Conservation (phyloP, 176 grass and related monocot species). For the Secale cereale region DNA sequence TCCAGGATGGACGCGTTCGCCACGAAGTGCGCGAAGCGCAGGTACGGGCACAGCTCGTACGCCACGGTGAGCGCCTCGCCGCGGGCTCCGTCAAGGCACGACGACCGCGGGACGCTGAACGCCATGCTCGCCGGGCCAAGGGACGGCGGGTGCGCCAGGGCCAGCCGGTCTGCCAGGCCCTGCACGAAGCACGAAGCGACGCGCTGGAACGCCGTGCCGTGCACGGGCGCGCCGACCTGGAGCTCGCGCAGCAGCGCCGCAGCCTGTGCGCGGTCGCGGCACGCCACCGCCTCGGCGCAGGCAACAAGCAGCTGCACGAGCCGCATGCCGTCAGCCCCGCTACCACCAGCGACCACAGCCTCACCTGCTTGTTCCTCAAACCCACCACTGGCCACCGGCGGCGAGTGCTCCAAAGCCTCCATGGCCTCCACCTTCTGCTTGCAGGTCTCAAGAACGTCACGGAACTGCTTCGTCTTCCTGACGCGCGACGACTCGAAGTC, state of each 20-base stretch:
- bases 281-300: conserved; percentile 75
- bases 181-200: conserved; percentile 71
- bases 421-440: conserved; percentile 64
- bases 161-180: conserved; percentile 55
- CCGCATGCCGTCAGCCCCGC: conserved; percentile 41
- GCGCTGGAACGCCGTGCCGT: conserved; percentile 71
- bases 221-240: conserved; percentile 41
- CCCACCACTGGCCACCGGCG: not conserved
- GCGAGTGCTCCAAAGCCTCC: conserved; percentile 35
- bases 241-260: conserved; percentile 50
- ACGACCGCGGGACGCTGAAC: conserved; percentile 37
- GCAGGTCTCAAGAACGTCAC: conserved; percentile 47
- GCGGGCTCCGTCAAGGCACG: conserved; percentile 18
- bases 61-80: conserved; percentile 58
- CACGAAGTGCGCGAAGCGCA: conserved; percentile 75
- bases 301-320: conserved; percentile 66
- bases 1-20: conserved; percentile 63
- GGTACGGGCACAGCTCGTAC: conserved; percentile 76
- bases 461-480: conserved; percentile 39
- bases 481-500: conserved; percentile 30
- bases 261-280: conserved; percentile 65
- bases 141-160: conserved; percentile 46
- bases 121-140: conserved; percentile 50
- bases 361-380: not conserved
- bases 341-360: not conserved